phyloP scores from a whole-genome alignment of 2,329 filamentous ascomycete species.

The Didymella sp. region DNA sequence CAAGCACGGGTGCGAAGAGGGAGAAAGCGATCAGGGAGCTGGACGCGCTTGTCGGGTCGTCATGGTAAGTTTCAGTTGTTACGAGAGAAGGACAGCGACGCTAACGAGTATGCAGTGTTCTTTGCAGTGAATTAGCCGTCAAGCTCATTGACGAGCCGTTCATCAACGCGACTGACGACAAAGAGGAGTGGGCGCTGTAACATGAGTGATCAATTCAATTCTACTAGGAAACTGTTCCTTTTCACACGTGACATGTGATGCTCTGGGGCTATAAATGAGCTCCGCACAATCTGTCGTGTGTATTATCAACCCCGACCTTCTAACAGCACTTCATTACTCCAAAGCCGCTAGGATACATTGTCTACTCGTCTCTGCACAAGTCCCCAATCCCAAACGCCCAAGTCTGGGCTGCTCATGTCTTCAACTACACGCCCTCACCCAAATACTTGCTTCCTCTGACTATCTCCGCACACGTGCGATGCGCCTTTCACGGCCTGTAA shows the following conservation, averaged over 20 bases:
- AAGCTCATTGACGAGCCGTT: conserved; percentile 95
- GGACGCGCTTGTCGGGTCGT: conserved; percentile 87
- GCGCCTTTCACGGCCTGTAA: no score
- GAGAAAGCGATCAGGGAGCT: conserved; percentile 87
- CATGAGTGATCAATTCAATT: background rate
- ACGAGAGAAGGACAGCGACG: background rate
- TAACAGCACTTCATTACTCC: background rate
- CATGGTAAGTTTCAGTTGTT: conserved; percentile 70
- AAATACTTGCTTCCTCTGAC: no score
- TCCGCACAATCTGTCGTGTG: background rate
- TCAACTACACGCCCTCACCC: no score
- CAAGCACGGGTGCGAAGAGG: conserved; percentile 72
- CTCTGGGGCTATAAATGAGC: background rate
- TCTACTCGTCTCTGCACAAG: background rate
- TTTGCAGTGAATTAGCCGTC: conserved; percentile 95
- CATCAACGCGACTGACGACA: conserved; percentile 73
- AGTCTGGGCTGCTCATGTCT: background rate
- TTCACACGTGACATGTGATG: background rate
- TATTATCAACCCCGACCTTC: background rate
- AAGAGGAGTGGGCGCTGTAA: conserved; percentile 76
- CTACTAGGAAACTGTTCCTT: background rate
- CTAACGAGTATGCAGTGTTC: conserved; percentile 65
- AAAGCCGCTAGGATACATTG: background rate
- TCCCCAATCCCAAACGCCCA: background rate
- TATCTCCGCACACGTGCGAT: no score